Evolutionary conservation across 2,329 filamentous ascomycete genomes (phyloP), one percentile per base, ranked within the genome.

Genomic region (Conoideocrella luteorostrata): DNA sequence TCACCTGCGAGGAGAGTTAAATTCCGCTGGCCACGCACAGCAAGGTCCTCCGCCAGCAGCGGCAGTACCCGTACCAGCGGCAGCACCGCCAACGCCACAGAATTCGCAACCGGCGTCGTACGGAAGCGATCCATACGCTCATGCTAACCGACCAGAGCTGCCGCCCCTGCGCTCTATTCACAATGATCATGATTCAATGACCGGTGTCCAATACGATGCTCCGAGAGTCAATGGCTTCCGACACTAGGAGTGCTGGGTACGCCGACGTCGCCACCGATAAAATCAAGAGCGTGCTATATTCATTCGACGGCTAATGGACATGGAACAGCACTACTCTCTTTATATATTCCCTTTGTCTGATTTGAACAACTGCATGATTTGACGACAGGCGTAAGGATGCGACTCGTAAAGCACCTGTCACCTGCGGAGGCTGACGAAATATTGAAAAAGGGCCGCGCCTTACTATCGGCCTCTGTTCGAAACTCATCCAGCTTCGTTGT

Each of bases 141-240:
- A 47, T 47, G 42, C 64, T 47, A 55, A 56, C 50, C 67, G 74
- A 17, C 68, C 70, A 12, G 72, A 79, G 52, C 63, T 82, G 23
- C 78, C 78, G 11, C 78, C 78, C 2, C 65, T 82, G 28, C 69
- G 78, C 10, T 70, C 72, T 13, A 60, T 80, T 13, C 72, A 68
- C 52, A 65, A 65, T 40, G 62, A 60, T 0, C 73, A 78, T 2
- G 79, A 83, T 18, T 76, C 77, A 1, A 84, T 84, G 80, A 80
- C 77, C 2, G 80, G 80, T 2, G 77, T 84, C 5, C 79, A 82
- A 55, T 84, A 83, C 41, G 77, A 80, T 22, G 62, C 65, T 5
- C 65, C 72, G 3, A 65, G 70, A 18, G 50, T 63, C 7, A 72
- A 70, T 46, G 72, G 71, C 5, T 78, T 68, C 50, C 69, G 72